Evolutionary conservation across 2,329 filamentous ascomycete species (phyloP), one percentile per base, ranked within the genome.

Genomic region (Fusarium sp.): DNA sequence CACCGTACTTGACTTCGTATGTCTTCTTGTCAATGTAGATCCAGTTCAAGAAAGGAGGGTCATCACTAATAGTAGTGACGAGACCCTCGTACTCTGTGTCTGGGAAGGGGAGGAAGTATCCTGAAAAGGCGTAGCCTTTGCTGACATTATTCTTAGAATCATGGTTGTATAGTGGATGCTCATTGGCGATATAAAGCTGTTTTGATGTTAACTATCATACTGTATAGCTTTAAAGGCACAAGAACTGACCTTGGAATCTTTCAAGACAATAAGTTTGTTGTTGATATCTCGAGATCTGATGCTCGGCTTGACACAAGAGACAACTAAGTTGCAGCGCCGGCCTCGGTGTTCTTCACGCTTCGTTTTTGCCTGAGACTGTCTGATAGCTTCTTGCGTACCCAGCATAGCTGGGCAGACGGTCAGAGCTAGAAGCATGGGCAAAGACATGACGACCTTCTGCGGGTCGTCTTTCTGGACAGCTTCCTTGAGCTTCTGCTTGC

Each of bases 81-180:
- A 87, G 78, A 8, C 86, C 86, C 42, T 85, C 82, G 48, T 84
- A 82, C 32, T 79, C 66, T n/a, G 82, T 72, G n/a, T 88, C 88
- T 7, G 88, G 88, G 71, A 89, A 90, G 4, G 88, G 87, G 28
- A 90, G 81, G 72, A 85, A 90, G 75, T 90, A 90, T 32, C 88
- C 88, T 8, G 87, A 84, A 74, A 89, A 90, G 0, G 85, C 84
- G 75, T 90, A 87, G 7, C 87, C 81, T 17, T 84, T 86, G 59
- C 87, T 87, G 26, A 88, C 84, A 71, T 86, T 88, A 41, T 79
- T 74, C 66, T 73, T 72, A 20, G 75, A 42, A 20, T 78, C 75
- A 47, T 75, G 70, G 22, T 78, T 77, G 30, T 78, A 77, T 18
- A 77, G 45, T 4, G 77, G 77, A 44, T 77, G 73, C 39, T 79